phyloP scores from a whole-genome alignment of 108 stramenopile genomes.

The Licmophora abbreviata region DNA sequence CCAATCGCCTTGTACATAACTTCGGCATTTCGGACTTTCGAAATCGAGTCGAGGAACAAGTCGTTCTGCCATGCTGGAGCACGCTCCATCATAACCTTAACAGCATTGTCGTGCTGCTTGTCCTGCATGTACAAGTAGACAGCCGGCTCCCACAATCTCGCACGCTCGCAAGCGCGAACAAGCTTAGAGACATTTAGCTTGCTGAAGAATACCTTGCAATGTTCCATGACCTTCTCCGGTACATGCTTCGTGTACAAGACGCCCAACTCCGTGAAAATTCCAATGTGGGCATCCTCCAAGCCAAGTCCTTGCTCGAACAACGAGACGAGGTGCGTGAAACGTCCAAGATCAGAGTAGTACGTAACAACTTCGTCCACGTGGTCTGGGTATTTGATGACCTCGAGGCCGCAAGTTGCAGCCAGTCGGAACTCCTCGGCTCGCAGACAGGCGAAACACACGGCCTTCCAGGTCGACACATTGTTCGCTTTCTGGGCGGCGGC shows the following conservation, averaged over 20 bases:
- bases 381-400: constrained; percentile 99
- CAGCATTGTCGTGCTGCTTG: constrained; percentile 95
- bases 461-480: constrained; percentile 98
- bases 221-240: constrained; percentile 98
- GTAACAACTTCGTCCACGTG: constrained; percentile 98
- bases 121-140: constrained; percentile 97
- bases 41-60: constrained; percentile 92
- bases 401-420: constrained; percentile 93
- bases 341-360: constrained; percentile 95
- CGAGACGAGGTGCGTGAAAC: constrained; percentile 92
- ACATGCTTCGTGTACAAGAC: constrained; percentile 99
- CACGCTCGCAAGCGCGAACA: constrained; percentile 97
- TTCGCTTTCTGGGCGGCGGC: constrained; percentile 98
- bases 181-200: constrained; percentile 97
- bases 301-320: constrained; percentile 99
- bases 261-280: constrained; percentile 99
- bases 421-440: constrained; percentile 95
- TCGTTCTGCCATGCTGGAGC: constrained; percentile 91
- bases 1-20: constrained; percentile 97
- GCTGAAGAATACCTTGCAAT: constrained; percentile 97
- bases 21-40: constrained; percentile 96
- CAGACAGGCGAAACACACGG: constrained; percentile 95
- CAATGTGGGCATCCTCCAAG: constrained; percentile 96
- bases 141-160: constrained; percentile 92
- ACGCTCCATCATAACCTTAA: constrained; percentile 98